Evolutionary conservation across 768 basidiomycete species (phyloP).

Genomic region (Thelephora aurantiotincta): DNA sequence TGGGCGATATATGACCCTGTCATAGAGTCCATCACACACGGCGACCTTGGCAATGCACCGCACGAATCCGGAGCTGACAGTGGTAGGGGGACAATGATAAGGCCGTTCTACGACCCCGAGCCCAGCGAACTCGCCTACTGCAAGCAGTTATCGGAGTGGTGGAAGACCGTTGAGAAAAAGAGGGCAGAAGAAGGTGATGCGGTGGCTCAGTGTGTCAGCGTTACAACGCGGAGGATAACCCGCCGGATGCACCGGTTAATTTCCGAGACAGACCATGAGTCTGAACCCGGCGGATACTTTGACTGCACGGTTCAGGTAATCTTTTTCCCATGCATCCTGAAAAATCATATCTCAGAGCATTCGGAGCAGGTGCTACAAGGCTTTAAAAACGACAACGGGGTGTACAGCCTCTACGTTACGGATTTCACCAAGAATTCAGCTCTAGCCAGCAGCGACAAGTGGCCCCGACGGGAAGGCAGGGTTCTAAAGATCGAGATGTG

Average conservation of each 20-base stretch:
- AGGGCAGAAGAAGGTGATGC: background rate
- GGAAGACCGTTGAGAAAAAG: slow-evolving; percentile 9
- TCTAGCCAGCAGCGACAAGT: slow-evolving; percentile 15
- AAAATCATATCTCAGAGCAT: background rate
- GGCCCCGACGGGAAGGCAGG: slow-evolving; percentile 9
- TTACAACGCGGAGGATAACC: background rate
- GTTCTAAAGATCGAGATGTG: slow-evolving; percentile 48
- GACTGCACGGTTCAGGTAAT: slow-evolving; percentile 32
- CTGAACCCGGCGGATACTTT: slow-evolving; percentile 11
- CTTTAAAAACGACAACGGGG: slow-evolving; percentile 21
- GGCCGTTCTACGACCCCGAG: slow-evolving; percentile 7
- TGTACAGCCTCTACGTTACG: slow-evolving; percentile 43
- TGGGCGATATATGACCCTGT: slow-evolving; percentile 42
- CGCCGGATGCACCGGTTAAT: slow-evolving; percentile 11
- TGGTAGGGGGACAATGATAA: background rate
- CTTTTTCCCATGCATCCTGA: background rate
- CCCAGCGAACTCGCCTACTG: slow-evolving; percentile 11
- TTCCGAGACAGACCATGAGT: slow-evolving; percentile 9
- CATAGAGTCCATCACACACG: slow-evolving; percentile 23
- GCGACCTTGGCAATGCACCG: slow-evolving; percentile 23
- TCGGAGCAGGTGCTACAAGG: slow-evolving; percentile 32
- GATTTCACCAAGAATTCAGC: slow-evolving; percentile 42
- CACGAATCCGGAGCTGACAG: background rate
- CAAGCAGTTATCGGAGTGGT: slow-evolving; percentile 15
- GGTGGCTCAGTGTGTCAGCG: slow-evolving; percentile 5